Percentiles rank a stretch among this genome's conserved stretches.
Conservation (phyloP, 1,284 basidiomycete genomes). For the Ceratobasidium sp. region DNA sequence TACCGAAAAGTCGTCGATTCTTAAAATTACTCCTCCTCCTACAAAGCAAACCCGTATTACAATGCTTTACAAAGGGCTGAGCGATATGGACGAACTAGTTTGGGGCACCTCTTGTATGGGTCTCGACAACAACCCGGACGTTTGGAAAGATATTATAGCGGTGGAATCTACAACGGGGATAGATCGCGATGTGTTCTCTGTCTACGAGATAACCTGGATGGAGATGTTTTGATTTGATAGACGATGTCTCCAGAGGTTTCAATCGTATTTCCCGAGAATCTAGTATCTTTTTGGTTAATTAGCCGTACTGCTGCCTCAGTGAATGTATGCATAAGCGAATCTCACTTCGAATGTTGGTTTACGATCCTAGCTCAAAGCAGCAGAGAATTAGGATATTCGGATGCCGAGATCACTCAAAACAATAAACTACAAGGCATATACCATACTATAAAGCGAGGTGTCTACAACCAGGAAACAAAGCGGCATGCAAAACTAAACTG, state of each 20-base stretch:
- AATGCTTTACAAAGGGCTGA: conserved; percentile 3
- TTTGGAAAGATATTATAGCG: background rate
- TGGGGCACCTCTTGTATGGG: background rate
- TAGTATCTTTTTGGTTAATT: too few relatives aligned
- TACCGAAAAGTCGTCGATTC: background rate
- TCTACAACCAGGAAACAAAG: background rate
- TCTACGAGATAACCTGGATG: background rate
- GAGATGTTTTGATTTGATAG: background rate
- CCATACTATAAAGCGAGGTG: background rate
- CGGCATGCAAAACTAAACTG: conserved; percentile 11
- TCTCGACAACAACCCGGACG: background rate
- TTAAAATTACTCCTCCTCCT: background rate
- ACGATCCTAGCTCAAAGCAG: too few relatives aligned
- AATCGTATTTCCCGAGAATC: too few relatives aligned
- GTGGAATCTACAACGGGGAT: background rate
- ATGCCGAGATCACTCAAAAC: too few relatives aligned
- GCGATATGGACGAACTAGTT: background rate
- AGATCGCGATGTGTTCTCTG: background rate
- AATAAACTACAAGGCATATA: too few relatives aligned
- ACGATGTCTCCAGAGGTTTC: background rate
- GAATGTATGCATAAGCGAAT: too few relatives aligned
- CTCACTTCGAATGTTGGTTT: too few relatives aligned
- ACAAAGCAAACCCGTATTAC: background rate
- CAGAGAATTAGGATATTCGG: too few relatives aligned
- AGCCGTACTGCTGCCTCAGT: too few relatives aligned